A percentile compares a stretch with the other conserved stretches of the same genome.
Conservation (phyloP, 768 basidiomycete species). For the Auriculariales sp. region DNA sequence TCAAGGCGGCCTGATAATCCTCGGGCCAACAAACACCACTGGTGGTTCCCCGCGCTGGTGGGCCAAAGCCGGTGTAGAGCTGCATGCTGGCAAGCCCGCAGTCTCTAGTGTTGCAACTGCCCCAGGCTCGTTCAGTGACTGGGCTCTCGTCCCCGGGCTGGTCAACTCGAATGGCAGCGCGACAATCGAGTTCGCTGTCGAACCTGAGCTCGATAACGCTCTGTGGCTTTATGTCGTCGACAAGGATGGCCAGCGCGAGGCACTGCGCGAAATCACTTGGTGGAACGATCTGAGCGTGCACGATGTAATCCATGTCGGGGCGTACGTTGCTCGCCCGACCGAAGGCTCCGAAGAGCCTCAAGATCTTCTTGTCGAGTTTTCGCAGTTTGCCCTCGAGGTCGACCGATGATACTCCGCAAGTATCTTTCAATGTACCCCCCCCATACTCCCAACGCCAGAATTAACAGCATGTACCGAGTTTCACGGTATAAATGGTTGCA, state of each 20-base stretch:
- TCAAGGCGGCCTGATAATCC: constrained; percentile 16
- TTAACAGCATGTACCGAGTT: too few species aligned
- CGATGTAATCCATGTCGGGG: constrained; percentile 10
- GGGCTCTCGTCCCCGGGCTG: constrained; percentile 13
- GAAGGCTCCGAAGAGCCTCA: constrained; percentile 2
- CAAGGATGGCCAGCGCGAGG: constrained; percentile 7
- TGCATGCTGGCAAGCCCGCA: constrained; percentile 11
- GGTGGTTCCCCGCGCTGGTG: constrained; percentile 7
- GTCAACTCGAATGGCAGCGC: background rate
- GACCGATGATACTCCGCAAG: too few species aligned
- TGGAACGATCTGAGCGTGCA: constrained; percentile 9
- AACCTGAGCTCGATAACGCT: constrained; percentile 5
- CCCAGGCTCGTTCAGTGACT: constrained; percentile 14
- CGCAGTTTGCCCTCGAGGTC: constrained; percentile 13
- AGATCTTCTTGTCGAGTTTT: constrained; percentile 8
- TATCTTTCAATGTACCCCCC: too few species aligned
- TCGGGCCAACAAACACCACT: constrained; percentile 4
- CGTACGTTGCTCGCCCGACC: constrained; percentile 14
- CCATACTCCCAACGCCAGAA: too few species aligned
- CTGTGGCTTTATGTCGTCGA: constrained; percentile 14
- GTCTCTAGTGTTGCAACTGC: constrained; percentile 14
- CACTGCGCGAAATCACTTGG: constrained; percentile 17
- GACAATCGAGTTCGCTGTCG: constrained; percentile 2
- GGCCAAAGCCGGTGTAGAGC: constrained; percentile 18
- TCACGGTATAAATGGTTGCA: too few species aligned